phyloP scores from a whole-genome alignment of 1,139 yeast species.

The Pneumocystis jirovecii region DNA sequence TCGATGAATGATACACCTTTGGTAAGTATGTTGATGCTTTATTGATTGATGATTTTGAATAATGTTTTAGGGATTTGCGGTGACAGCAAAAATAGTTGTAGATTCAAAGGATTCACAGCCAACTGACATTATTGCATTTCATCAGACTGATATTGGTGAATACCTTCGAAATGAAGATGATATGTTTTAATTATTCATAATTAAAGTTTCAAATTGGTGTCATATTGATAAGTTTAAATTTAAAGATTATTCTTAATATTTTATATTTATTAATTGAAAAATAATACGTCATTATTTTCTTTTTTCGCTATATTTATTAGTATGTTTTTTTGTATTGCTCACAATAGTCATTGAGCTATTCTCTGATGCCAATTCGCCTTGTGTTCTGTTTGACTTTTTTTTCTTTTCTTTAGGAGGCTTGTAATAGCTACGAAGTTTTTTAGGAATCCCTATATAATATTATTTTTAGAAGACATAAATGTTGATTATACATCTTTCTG shows the following conservation, averaged over 20 bases:
- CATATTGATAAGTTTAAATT: neutral
- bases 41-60: neutral
- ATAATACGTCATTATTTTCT: slow-evolving; percentile 23
- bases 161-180: slow-evolving; percentile 96
- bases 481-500: slow-evolving; percentile 48
- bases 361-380: slow-evolving; percentile 39
- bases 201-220: slow-evolving; percentile 35
- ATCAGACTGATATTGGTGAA: slow-evolving; percentile 98
- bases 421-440: slow-evolving; percentile 70
- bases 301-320: slow-evolving; percentile 19
- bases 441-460: slow-evolving; percentile 38
- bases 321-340: slow-evolving; percentile 5
- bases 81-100: slow-evolving; percentile 79
- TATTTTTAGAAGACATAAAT: neutral
- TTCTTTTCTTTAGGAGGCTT: slow-evolving; percentile 46
- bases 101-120: slow-evolving; percentile 84
- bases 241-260: neutral
- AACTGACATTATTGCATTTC: slow-evolving; percentile 82
- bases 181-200: slow-evolving; percentile 32
- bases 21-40: slow-evolving; percentile 7
- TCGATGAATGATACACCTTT: slow-evolving; percentile 87
- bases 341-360: neutral
- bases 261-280: neutral
- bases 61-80: slow-evolving; percentile 65
- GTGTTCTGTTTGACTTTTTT: slow-evolving; percentile 39